Conservation (phyloP, 257 asterid genomes). For the Orobanche coerulescens region DNA sequence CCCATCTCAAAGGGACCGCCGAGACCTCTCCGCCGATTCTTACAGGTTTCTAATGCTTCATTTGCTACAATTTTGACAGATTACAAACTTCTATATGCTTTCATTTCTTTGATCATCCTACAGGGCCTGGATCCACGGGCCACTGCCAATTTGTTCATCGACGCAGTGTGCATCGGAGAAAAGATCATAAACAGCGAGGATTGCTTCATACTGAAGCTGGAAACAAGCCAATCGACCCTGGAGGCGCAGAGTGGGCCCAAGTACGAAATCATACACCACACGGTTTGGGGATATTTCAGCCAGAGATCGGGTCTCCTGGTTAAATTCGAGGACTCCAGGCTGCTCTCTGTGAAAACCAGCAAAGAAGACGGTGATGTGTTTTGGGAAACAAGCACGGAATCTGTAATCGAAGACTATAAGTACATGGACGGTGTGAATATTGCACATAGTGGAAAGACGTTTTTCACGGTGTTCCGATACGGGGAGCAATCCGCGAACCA, state of each 20-base stretch:
- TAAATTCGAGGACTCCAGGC: slow-evolving; percentile 76
- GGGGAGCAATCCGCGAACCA: slow-evolving; percentile 90
- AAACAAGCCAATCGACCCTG: slow-evolving; percentile 60
- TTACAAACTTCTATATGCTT: neutral
- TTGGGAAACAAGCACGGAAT: slow-evolving; percentile 92
- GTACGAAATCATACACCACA: slow-evolving; percentile 83
- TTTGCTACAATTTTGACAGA: too few relatives aligned
- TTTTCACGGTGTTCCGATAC: slow-evolving; percentile 68
- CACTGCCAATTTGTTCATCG: slow-evolving; percentile 58
- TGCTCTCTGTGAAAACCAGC: slow-evolving; percentile 65
- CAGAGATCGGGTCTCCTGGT: slow-evolving; percentile 86
- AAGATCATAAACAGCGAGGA: slow-evolving; percentile 80
- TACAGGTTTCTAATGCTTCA: slow-evolving; percentile 43
- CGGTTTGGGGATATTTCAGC: slow-evolving; percentile 91
- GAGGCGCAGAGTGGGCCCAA: slow-evolving; percentile 68
- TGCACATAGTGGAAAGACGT: slow-evolving; percentile 74
- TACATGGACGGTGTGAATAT: slow-evolving; percentile 79
- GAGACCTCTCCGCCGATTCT: slow-evolving; percentile 65
- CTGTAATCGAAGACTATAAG: slow-evolving; percentile 70
- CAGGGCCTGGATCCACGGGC: slow-evolving; percentile 85
- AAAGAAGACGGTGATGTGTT: slow-evolving; percentile 78
- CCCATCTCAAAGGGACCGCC: slow-evolving; percentile 72
- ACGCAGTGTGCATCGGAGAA: slow-evolving; percentile 90
- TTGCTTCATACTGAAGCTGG: slow-evolving; percentile 81
- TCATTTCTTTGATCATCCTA: neutral